Evolutionary conservation across 257 asterid species (phyloP).

Genomic region (Lantana camara): DNA sequence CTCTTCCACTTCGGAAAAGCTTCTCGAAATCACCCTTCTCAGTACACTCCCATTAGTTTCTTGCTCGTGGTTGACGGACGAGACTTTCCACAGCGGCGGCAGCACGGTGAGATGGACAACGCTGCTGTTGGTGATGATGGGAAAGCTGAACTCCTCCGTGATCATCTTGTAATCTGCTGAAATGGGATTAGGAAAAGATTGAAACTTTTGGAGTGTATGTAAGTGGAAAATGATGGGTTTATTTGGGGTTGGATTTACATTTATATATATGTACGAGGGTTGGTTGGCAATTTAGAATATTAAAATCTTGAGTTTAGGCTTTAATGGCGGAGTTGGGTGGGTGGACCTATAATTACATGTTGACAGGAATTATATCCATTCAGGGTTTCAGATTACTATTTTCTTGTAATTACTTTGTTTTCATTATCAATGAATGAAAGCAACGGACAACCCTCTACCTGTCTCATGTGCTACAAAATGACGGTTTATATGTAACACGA

Average conservation of each 20-base stretch:
- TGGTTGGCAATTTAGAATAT: conserved; percentile 15
- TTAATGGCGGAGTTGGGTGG: conserved; percentile 16
- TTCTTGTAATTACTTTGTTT: not conserved
- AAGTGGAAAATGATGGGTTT: not conserved
- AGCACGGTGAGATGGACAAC: conserved; percentile 15
- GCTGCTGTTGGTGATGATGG: conserved; percentile 29
- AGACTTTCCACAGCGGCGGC: conserved; percentile 49
- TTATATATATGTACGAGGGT: conserved; percentile 8
- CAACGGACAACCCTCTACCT: not conserved
- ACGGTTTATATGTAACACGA: not conserved
- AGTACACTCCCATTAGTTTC: conserved; percentile 20
- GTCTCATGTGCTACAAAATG: not conserved
- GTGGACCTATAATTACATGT: not conserved
- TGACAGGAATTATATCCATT: too few relatives aligned
- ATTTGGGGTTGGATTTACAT: not conserved
- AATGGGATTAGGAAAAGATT: not conserved
- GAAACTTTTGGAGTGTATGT: not conserved
- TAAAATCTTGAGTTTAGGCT: not conserved
- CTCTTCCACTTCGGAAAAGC: conserved; percentile 31
- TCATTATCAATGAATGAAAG: conserved; percentile 20
- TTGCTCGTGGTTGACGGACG: conserved; percentile 27
- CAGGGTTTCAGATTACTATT: too few relatives aligned
- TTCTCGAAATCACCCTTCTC: conserved; percentile 23
- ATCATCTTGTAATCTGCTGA: not conserved
- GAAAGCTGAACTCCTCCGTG: conserved; percentile 48